Base-by-base conservation (phyloP, 257 asterid species). In the Paulownia fortunei region DNA sequence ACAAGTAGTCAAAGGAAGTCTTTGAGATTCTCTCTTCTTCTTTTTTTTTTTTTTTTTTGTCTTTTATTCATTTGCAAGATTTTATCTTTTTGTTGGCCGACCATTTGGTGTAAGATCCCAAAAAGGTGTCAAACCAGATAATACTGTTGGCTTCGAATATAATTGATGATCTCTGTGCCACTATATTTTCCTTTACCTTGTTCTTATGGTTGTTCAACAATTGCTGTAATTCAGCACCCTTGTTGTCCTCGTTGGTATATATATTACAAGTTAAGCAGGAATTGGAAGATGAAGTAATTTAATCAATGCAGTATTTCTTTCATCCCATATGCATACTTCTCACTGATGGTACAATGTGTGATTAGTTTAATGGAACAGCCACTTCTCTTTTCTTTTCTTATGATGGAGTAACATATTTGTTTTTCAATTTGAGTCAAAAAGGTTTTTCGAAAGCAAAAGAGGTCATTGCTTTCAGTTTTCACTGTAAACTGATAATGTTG, bases 401-500 rank as follows among this genome's bases (percentile, higher is more conserved):
- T 47, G 6, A 36, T 76, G 62, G 47, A 51, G 80, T 37, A 19
- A 47, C 27, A 73, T 37, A 49, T 63, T 47, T 55, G 39, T 56
- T 65, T 11, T 42, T 41, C 52, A 39, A 78, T 61, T 78, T 66
- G 71, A 68, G 61, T 62, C 10, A 12, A 58, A 59, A 1, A 30
- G 11, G 46, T 26, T 55, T 69, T 81, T 58, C 18, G 19, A 44
- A 58, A 76, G 80, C 23, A 39, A 62, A 46, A 70, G 19, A 39
- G 62, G 77, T 62, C 51, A 54, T 6, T 72, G 12, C 73, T 36
- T 79, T 62, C 51, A 41, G 65, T 52, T 66, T 18, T 62, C 66
- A 51, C 70, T 41, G 16, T 73, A 65, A 69, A 82, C 62, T 51
- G 69, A 41, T 71, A 66, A 71, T 70, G 52, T 41, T 84, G 73